Conservation (phyloP, 768 basidiomycete species). For the Paxillus ammoniavirescens region DNA sequence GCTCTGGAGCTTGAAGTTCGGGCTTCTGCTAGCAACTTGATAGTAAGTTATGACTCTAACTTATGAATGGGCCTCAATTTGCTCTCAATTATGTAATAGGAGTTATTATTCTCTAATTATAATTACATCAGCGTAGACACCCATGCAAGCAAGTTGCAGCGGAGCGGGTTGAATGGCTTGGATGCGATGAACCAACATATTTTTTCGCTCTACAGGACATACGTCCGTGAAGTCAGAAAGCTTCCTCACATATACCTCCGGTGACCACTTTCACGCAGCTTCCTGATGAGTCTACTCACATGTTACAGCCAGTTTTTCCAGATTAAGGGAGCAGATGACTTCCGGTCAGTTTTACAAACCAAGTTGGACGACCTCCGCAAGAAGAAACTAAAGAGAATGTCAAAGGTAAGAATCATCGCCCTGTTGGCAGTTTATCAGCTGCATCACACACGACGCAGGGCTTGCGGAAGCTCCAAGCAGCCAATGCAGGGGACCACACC, state of each 20-base stretch:
- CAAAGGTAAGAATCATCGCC: constrained; percentile 40
- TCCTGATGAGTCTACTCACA: background rate
- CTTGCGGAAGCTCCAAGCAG: constrained; percentile 48
- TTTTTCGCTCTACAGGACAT: constrained; percentile 37
- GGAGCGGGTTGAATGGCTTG: background rate
- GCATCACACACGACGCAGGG: constrained; percentile 39
- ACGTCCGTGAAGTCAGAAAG: constrained; percentile 39
- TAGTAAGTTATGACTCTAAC: no score
- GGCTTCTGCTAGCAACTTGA: no score
- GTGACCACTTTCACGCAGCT: constrained; percentile 23
- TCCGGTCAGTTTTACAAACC: constrained; percentile 45
- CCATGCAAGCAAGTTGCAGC: no score
- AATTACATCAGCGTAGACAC: no score
- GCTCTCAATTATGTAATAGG: no score
- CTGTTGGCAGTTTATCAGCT: background rate
- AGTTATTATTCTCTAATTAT: no score
- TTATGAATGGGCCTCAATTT: no score
- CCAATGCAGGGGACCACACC: constrained; percentile 47
- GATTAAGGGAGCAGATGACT: constrained; percentile 56
- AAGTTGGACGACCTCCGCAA: constrained; percentile 29
- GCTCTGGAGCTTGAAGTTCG: background rate
- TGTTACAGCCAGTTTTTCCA: constrained; percentile 59
- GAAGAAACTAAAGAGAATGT: constrained; percentile 47
- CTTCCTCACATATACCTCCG: constrained; percentile 49
- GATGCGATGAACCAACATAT: constrained; percentile 10